Evolutionary conservation across 2,329 filamentous ascomycete species (phyloP).

Genomic region (Penicillium concentricum): DNA sequence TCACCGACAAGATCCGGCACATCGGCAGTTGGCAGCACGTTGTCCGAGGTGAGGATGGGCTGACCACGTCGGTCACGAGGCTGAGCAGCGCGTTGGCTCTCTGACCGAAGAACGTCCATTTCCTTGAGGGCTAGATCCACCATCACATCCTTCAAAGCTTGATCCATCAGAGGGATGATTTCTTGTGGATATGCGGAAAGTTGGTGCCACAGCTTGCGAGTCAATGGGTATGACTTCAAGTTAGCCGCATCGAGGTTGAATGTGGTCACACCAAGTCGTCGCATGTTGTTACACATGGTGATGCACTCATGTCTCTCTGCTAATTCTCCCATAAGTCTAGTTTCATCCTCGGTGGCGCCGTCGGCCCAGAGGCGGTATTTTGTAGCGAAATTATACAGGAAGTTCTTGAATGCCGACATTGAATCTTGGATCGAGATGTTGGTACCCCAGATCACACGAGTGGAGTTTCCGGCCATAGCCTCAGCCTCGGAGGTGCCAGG

Average conservation of each 20-base stretch:
- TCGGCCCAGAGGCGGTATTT: conserved; percentile 94
- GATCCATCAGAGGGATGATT: conserved; percentile 95
- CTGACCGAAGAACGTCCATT: conserved; percentile 66
- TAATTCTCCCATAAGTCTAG: conserved; percentile 63
- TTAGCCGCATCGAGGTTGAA: conserved; percentile 88
- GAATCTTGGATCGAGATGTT: conserved; percentile 93
- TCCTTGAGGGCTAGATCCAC: conserved; percentile 81
- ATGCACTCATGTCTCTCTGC: conserved; percentile 80
- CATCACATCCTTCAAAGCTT: conserved; percentile 89
- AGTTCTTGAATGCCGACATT: conserved; percentile 84
- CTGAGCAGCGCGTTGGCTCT: conserved; percentile 41
- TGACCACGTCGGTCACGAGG: conserved; percentile 22
- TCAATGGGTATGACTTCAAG: conserved; percentile 87
- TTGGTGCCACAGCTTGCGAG: conserved; percentile 92
- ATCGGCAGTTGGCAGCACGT: conserved; percentile 30
- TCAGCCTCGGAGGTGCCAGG: conserved; percentile 92
- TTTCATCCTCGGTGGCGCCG: conserved; percentile 75
- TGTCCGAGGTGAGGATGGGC: conserved; percentile 25
- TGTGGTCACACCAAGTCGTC: conserved; percentile 76
- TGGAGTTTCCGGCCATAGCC: conserved; percentile 75
- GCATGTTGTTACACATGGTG: conserved; percentile 84
- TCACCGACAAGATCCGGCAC: conserved; percentile 72
- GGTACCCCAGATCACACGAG: conserved; percentile 91
- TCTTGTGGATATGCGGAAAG: conserved; percentile 91
- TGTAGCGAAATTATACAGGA: conserved; percentile 83